Conservation (phyloP, 2,329 filamentous ascomycete species). For the Xylaria digitata region DNA sequence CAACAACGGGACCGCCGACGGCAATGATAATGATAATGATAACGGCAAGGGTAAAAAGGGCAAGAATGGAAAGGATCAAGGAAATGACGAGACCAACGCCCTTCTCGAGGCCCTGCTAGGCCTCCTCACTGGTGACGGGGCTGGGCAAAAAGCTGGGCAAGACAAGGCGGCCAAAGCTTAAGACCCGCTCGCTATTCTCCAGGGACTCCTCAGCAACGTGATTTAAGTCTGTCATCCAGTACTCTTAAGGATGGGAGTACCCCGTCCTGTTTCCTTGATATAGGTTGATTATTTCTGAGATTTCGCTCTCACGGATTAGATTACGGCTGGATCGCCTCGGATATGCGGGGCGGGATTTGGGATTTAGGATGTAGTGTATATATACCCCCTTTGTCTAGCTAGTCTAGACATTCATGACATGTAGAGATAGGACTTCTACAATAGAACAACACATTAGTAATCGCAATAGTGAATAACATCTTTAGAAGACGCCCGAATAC, state of each 20-base stretch:
- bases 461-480: neutral
- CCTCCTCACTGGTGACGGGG: conserved; percentile 14
- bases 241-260: neutral
- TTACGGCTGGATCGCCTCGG: conserved; percentile 6
- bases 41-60: neutral
- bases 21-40: neutral
- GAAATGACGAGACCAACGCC: conserved; percentile 18
- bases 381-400: conserved; percentile 30
- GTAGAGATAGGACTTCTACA: conserved; percentile 9
- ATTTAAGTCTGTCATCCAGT: neutral
- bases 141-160: conserved; percentile 4
- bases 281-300: neutral
- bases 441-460: neutral
- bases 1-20: conserved; percentile 37
- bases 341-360: conserved; percentile 6
- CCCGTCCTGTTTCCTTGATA: neutral
- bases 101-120: conserved; percentile 33
- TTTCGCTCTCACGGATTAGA: neutral
- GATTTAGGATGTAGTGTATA: conserved; percentile 17
- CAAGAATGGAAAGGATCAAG: conserved; percentile 7
- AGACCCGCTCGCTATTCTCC: conserved; percentile 19
- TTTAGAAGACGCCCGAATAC: neutral
- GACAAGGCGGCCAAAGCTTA: neutral
- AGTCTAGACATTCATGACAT: conserved; percentile 28
- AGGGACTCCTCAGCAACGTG: conserved; percentile 24